phyloP scores from a whole-genome alignment of 1,139 yeast genomes.

The Kodamaea suecica region DNA sequence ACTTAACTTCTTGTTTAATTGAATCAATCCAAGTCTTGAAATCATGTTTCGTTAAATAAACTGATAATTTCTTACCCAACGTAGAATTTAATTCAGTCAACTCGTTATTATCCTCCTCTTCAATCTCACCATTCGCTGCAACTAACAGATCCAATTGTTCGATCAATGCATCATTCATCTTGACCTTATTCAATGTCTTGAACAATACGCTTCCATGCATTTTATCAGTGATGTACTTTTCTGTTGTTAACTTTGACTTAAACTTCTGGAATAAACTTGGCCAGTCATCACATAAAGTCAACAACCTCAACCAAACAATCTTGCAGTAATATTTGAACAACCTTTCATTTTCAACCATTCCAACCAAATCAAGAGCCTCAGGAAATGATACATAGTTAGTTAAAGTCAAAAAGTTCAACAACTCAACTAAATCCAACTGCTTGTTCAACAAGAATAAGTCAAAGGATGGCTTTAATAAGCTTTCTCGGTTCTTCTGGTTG shows the following conservation, averaged over 20 bases:
- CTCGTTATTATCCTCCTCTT: constrained; percentile 6
- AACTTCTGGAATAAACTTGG: constrained; percentile 35
- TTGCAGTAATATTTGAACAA: constrained; percentile 22
- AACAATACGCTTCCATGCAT: constrained; percentile 46
- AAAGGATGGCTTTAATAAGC: constrained; percentile 30
- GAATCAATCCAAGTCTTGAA: constrained; percentile 29
- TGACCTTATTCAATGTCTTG: constrained; percentile 33
- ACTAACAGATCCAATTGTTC: constrained; percentile 14
- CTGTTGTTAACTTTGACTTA: constrained; percentile 31
- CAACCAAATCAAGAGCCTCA: constrained; percentile 36
- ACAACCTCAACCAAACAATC: constrained; percentile 61
- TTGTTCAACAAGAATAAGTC: constrained; percentile 34
- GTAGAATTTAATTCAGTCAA: constrained; percentile 22
- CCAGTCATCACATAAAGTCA: constrained; percentile 61
- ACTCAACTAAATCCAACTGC: constrained; percentile 42
- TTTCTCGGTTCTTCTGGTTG: constrained; percentile 12
- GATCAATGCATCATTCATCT: constrained; percentile 10
- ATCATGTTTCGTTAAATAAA: constrained; percentile 17
- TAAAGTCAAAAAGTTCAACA: constrained; percentile 58
- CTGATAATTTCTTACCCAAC: constrained; percentile 17
- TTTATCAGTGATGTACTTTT: constrained; percentile 39
- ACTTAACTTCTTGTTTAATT: constrained; percentile 16
- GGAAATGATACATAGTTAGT: constrained; percentile 23
- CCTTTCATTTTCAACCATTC: constrained; percentile 26
- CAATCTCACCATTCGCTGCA: constrained; percentile 6